A percentile compares a stretch with the other conserved stretches of the same genome.
Evolutionary conservation across 129 eudicot genomes (phyloP).

Genomic region (Chrysanthemum lavandulifolium): DNA sequence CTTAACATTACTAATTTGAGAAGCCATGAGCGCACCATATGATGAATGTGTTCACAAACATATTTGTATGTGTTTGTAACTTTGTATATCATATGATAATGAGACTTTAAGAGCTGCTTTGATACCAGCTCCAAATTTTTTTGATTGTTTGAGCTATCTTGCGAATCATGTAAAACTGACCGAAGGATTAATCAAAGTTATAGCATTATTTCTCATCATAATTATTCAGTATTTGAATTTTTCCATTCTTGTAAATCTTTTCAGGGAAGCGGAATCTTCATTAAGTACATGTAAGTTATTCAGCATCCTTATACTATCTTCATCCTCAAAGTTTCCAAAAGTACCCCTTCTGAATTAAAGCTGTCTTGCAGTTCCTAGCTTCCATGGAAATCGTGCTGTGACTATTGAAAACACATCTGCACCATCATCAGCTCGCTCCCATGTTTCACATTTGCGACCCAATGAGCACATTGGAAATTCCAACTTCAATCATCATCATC

Average conservation of each 20-base stretch:
- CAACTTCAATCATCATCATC: conserved; percentile 16
- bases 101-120: too few species aligned
- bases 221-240: conserved; percentile 24
- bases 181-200: background rate
- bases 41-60: too few species aligned
- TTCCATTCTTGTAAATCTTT: conserved; percentile 25
- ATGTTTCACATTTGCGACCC: conserved; percentile 39
- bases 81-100: too few species aligned
- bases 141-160: too few species aligned
- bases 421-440: conserved; percentile 37
- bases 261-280: conserved; percentile 48
- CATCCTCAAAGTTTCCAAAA: background rate
- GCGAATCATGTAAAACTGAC: too few species aligned
- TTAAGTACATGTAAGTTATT: conserved; percentile 44
- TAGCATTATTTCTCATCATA: conserved; percentile 3
- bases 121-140: too few species aligned
- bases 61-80: too few species aligned
- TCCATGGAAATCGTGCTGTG: conserved; percentile 40
- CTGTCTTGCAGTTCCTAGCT: conserved; percentile 41
- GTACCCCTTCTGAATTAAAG: conserved; percentile 5
- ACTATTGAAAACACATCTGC: conserved; percentile 36
- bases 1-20: too few species aligned
- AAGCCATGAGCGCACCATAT: background rate
- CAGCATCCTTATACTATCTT: conserved; percentile 7
- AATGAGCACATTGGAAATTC: conserved; percentile 38